Conservation (phyloP, 306 rosid genomes). For the Trifolium fragiferum region DNA sequence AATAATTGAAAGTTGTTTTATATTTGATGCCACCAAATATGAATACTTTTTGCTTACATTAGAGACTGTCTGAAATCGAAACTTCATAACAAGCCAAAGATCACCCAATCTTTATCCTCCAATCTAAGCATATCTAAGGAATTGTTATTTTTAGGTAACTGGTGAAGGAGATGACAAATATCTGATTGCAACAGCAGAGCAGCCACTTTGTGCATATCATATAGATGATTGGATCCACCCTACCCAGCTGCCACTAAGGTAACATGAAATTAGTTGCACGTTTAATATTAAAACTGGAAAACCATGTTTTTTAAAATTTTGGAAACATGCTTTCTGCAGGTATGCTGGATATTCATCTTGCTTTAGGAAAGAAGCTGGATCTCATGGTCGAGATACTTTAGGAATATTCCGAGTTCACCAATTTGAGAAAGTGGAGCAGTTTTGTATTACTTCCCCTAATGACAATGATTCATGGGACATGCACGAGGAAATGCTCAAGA, state of each 20-base stretch:
- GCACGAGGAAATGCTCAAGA: slow-evolving; percentile 95
- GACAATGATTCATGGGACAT: slow-evolving; percentile 88
- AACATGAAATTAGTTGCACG: not conserved
- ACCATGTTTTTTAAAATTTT: slow-evolving; percentile 18
- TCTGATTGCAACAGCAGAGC: slow-evolving; percentile 96
- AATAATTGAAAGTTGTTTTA: not conserved
- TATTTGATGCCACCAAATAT: not conserved
- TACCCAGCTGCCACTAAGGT: slow-evolving; percentile 88
- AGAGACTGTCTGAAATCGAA: too few relatives aligned
- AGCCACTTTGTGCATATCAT: slow-evolving; percentile 92
- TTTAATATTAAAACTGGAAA: slow-evolving; percentile 19
- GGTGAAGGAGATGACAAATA: slow-evolving; percentile 99
- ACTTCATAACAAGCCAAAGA: too few relatives aligned
- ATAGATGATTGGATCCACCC: slow-evolving; percentile 97
- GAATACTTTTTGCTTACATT: too few relatives aligned
- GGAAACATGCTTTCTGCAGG: slow-evolving; percentile 48
- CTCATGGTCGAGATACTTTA: slow-evolving; percentile 95
- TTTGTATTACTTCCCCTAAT: slow-evolving; percentile 83
- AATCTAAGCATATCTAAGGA: too few relatives aligned
- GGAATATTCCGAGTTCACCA: slow-evolving; percentile 97
- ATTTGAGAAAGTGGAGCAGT: slow-evolving; percentile 96
- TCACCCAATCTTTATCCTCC: too few relatives aligned
- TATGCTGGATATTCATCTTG: slow-evolving; percentile 98
- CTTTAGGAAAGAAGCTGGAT: slow-evolving; percentile 97
- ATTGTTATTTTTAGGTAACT: slow-evolving; percentile 62